phyloP scores from a whole-genome alignment of 2,329 filamentous ascomycete genomes.

The Plenodomus biglobosus region DNA sequence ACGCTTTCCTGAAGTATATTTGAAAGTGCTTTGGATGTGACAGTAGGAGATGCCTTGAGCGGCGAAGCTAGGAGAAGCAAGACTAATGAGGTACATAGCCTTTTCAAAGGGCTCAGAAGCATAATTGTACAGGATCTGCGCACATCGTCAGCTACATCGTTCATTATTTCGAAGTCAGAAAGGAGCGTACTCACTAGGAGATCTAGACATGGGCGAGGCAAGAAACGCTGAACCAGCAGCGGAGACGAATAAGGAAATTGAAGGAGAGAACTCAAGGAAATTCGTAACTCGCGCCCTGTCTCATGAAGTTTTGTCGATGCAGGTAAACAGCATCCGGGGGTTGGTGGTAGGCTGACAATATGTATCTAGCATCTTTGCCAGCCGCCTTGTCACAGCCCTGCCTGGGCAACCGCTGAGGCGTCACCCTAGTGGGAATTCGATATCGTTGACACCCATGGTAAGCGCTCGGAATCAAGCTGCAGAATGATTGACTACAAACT shows the following conservation, averaged over 20 bases:
- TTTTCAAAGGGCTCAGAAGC: constrained; percentile 42
- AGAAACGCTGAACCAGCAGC: constrained; percentile 43
- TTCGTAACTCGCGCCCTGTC: constrained; percentile 40
- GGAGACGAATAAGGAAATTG: constrained; percentile 36
- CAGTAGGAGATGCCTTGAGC: constrained; percentile 27
- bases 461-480: constrained; percentile 34
- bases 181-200: constrained; percentile 34
- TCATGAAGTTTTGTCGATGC: constrained; percentile 37
- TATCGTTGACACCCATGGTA: constrained; percentile 33
- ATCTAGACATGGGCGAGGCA: constrained; percentile 36
- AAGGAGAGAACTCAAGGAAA: constrained; percentile 42
- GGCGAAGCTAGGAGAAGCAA: constrained; percentile 39
- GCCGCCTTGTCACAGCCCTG: constrained; percentile 34
- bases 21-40: constrained; percentile 30
- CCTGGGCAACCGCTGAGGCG: constrained; percentile 43
- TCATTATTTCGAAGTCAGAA: constrained; percentile 6
- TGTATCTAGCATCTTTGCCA: constrained; percentile 34
- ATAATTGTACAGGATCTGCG: constrained; percentile 43
- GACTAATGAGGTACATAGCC: constrained; percentile 42
- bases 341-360: constrained; percentile 40
- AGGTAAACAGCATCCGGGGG: constrained; percentile 22
- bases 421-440: constrained; percentile 28
- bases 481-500: constrained; percentile 27
- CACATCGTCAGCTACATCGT: constrained; percentile 35
- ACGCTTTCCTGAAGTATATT: constrained; percentile 31